Conservation (phyloP, 2,329 filamentous ascomycete genomes). For the Cytospora leucostoma region DNA sequence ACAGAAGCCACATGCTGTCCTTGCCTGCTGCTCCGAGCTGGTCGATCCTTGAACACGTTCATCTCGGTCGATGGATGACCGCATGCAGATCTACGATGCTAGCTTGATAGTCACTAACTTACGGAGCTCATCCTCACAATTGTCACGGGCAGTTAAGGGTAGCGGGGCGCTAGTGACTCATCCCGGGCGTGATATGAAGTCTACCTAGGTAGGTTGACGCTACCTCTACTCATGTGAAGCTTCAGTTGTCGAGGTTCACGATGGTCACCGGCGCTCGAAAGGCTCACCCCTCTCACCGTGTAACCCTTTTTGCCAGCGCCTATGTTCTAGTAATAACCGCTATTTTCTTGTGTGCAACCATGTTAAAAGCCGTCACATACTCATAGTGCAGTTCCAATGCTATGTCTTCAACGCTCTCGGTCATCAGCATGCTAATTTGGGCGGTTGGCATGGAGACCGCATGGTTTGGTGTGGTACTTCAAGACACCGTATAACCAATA, state of each 20-base stretch:
- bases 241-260: background rate
- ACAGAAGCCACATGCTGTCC: background rate
- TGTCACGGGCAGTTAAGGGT: background rate
- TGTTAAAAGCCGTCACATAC: too few species aligned
- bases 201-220: too few species aligned
- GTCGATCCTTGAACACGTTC: background rate
- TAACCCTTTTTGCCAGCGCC: too few species aligned
- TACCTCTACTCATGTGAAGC: background rate
- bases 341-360: too few species aligned
- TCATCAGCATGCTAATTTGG: background rate
- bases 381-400: too few species aligned
- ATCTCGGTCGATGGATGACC: background rate
- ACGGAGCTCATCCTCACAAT: background rate
- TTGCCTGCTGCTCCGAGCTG: background rate
- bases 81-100: background rate
- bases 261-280: background rate
- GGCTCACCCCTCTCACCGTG: too few species aligned
- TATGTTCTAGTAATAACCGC: too few species aligned
- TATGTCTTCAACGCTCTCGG: background rate
- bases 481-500: too few species aligned
- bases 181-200: background rate
- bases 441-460: background rate
- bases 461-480: background rate
- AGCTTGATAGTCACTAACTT: background rate
- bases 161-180: background rate